Evolutionary conservation across 495 filamentous ascomycete species (phyloP).

Genomic region (Trichoderma gamsii): DNA sequence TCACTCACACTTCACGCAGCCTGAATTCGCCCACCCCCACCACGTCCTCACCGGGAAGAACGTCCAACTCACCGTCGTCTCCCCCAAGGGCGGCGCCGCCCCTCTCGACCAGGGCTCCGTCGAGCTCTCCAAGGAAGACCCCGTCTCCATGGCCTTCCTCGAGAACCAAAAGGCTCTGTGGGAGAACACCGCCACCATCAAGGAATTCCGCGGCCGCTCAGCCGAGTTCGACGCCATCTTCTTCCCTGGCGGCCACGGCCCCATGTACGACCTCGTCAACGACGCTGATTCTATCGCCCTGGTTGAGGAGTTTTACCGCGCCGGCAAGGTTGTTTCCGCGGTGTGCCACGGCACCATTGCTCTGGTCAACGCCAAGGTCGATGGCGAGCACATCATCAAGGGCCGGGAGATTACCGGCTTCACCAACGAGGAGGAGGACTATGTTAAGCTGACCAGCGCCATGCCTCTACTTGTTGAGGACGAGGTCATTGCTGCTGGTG

Average conservation of each 20-base stretch:
- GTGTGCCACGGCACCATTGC: slow-evolving; percentile 67
- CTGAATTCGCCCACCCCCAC: slow-evolving; percentile 16
- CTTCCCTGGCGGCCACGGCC: slow-evolving; percentile 74
- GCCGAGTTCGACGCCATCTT: slow-evolving; percentile 63
- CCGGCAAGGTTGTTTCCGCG: slow-evolving; percentile 57
- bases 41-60: slow-evolving; percentile 9
- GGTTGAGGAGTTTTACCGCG: slow-evolving; percentile 53
- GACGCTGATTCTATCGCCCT: slow-evolving; percentile 44
- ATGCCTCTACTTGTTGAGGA: slow-evolving; percentile 66
- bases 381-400: slow-evolving; percentile 46
- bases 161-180: slow-evolving; percentile 49
- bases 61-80: slow-evolving; percentile 52
- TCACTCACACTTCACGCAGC: neutral
- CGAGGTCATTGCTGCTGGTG: slow-evolving; percentile 46
- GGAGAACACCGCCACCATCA: slow-evolving; percentile 54
- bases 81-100: slow-evolving; percentile 60
- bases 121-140: slow-evolving; percentile 52
- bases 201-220: slow-evolving; percentile 44
- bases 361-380: slow-evolving; percentile 51
- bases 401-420: slow-evolving; percentile 61
- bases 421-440: slow-evolving; percentile 61
- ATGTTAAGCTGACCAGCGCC: slow-evolving; percentile 34
- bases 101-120: slow-evolving; percentile 63
- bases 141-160: slow-evolving; percentile 46
- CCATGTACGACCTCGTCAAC: slow-evolving; percentile 58